Evolutionary conservation across 371 early-diverging fungal species (phyloP).

Genomic region (Funneliformis caledonium): DNA sequence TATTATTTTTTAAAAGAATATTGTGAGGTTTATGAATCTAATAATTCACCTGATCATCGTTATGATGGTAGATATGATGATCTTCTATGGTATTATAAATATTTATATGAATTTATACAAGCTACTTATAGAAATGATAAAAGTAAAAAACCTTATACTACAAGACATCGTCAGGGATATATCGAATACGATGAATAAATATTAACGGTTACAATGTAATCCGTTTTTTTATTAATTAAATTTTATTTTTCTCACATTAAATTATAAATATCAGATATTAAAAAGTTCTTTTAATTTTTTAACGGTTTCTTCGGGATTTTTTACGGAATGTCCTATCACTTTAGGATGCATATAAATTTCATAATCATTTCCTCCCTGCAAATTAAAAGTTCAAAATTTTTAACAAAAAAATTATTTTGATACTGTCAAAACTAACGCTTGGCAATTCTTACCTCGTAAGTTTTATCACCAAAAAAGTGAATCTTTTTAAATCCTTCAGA

Average conservation of each 20-base stretch:
- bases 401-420: background rate
- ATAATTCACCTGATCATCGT: constrained; percentile 16
- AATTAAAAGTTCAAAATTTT: constrained; percentile 18
- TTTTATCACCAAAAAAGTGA: constrained; percentile 99
- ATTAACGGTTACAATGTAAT: background rate
- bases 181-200: constrained; percentile 16
- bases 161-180: constrained; percentile 26
- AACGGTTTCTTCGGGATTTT: constrained; percentile 91
- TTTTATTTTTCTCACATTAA: background rate
- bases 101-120: constrained; percentile 86
- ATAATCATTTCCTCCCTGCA: constrained; percentile 98
- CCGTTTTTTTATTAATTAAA: too few relatives aligned
- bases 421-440: background rate
- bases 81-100: constrained; percentile 87
- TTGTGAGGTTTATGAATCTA: constrained; percentile 43
- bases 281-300: constrained; percentile 86
- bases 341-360: constrained; percentile 93
- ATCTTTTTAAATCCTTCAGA: constrained; percentile 88
- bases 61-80: constrained; percentile 79
- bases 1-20: constrained; percentile 89
- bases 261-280: constrained; percentile 19
- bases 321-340: constrained; percentile 92
- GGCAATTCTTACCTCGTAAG: constrained; percentile 60
- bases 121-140: constrained; percentile 57
- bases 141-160: constrained; percentile 17